A percentile compares a stretch with the other conserved stretches of the same genome.
Conservation (phyloP, 73 alveolate species). For the Paramecium sexaurelia region DNA sequence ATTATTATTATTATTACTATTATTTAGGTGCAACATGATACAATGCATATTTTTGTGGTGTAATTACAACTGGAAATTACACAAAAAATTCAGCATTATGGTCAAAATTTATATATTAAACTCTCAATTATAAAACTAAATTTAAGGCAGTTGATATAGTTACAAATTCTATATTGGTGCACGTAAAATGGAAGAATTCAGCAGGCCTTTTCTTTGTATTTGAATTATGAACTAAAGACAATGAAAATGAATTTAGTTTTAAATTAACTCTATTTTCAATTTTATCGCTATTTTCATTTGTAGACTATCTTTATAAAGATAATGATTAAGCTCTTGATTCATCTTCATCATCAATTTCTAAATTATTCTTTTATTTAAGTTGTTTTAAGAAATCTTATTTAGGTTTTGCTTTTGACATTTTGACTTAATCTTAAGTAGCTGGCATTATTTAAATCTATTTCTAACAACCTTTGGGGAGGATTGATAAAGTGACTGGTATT, state of each 20-base stretch:
- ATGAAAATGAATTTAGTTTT: background rate
- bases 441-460: background rate
- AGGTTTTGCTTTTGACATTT: background rate
- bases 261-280: background rate
- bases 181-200: slow-evolving; percentile 15
- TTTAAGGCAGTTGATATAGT: background rate
- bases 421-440: background rate
- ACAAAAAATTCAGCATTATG: slow-evolving; percentile 34
- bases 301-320: background rate
- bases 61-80: slow-evolving; percentile 37
- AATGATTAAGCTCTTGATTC: background rate
- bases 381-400: background rate
- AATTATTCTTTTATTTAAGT: background rate
- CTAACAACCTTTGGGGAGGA: background rate
- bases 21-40: background rate
- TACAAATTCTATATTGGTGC: slow-evolving; percentile 44
- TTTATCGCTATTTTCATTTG: background rate
- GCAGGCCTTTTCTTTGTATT: slow-evolving; percentile 24
- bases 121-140: background rate
- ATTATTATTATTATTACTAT: background rate
- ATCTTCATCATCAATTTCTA: slow-evolving; percentile 16
- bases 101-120: slow-evolving; percentile 44
- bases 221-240: slow-evolving; percentile 41
- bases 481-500: background rate
- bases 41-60: slow-evolving; percentile 57